Base-by-base conservation (phyloP, 2,329 filamentous ascomycete genomes). In the Xylaria arbuscula region DNA sequence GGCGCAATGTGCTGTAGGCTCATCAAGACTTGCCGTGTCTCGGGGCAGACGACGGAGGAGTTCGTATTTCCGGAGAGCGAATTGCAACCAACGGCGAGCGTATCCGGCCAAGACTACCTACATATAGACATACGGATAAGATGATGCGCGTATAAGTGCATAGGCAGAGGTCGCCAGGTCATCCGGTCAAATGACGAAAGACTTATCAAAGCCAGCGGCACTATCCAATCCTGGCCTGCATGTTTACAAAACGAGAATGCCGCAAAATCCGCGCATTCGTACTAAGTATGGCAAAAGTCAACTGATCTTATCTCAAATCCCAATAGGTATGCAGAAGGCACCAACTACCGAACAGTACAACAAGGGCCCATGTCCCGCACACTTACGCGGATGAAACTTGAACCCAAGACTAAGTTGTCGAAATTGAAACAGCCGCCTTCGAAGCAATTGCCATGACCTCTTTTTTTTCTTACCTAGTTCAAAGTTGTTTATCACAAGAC, bases 41-140 rank as follows among this genome's bases (percentile, higher is more conserved):
- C 22, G 34, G 53, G n/a, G 62, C 57, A 68, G 66, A 53, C 50
- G 28, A 55, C 7, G 7, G 60, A 60, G 59, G 59, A 50, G 57
- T 60, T 72, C 70, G 75, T 68, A 68, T 63, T 72, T 71, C 72
- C 73, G 74, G 73, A 59, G 61, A 62, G 62, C 69, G 69, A 66
- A 32, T 56, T 50, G 55, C 59, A 50, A 51, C 51, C 28, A 34
- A 67, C 15, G 42, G 50, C 59, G 60, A 68, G 61, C 55, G 68
- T 55, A 58, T 53, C 62, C 60, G 42, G 45, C 59, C 42, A 38
- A 57, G 55, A 55, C 61, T 61, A 54, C 42, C 50, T 36, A 40
- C 47, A 50, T 60, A 66, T 48, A 62, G 45, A 34, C 62, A 38
- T 51, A 47, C 28, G 4, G 40, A n/a, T 22, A 28, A 28, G 28